Conservation (phyloP, 305 asterid genomes). For the Salvia sclarea region DNA sequence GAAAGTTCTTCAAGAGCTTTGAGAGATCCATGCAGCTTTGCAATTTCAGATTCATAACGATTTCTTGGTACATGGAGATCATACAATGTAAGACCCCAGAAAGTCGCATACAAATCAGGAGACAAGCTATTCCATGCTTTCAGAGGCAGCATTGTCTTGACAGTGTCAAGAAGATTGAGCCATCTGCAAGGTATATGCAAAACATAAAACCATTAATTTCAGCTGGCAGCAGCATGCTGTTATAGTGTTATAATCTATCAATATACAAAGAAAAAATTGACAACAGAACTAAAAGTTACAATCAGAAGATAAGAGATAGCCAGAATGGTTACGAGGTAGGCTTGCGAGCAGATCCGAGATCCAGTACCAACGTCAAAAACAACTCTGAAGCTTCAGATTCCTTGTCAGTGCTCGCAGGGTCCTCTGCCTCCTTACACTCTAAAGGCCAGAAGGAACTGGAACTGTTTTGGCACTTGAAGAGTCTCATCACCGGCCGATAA, state of each 20-base stretch:
- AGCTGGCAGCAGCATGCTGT: conserved; percentile 16
- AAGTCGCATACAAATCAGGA: conserved; percentile 95
- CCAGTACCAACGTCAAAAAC: conserved; percentile 59
- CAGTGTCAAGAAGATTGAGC: conserved; percentile 82
- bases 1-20: conserved; percentile 96
- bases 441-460: conserved; percentile 83
- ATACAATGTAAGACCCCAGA: conserved; percentile 98
- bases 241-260: not conserved
- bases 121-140: conserved; percentile 99
- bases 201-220: conserved; percentile 26
- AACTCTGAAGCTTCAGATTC: conserved; percentile 58
- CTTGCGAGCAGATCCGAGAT: conserved; percentile 75
- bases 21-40: conserved; percentile 87
- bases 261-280: conserved; percentile 20
- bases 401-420: conserved; percentile 49
- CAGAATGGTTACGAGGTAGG: conserved; percentile 59
- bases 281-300: conserved; percentile 22
- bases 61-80: conserved; percentile 95
- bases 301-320: conserved; percentile 23
- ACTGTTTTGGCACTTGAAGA: conserved; percentile 66
- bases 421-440: conserved; percentile 59
- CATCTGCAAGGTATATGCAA: conserved; percentile 61
- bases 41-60: conserved; percentile 89
- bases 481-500: conserved; percentile 99
- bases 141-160: conserved; percentile 89